Evolutionary conservation across 1,284 basidiomycete species (phyloP), one percentile per base, ranked within the genome.

Genomic region (Rhodotorula sp.): DNA sequence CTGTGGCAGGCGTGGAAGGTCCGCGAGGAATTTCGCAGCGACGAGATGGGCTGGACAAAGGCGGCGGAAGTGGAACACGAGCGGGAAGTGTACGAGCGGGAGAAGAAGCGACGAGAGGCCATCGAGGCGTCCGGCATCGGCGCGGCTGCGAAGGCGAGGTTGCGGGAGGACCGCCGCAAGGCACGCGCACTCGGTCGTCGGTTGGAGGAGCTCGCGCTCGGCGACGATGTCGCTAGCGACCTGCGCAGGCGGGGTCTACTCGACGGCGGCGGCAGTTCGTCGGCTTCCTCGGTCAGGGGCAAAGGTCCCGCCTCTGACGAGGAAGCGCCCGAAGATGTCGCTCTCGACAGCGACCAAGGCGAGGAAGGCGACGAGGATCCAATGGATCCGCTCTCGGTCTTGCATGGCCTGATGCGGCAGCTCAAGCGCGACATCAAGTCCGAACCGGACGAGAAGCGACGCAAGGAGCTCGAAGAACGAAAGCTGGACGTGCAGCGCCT

Each of bases 1-100:
- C 82, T 98, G 48, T 89, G 89, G 84, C 96, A 99, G 83, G 93
- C 94, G 85, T 98, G 93, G 91, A 85, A 90, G 79, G 90, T 93
- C 6, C 85, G 96, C 66, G 95, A 98, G 80, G 95, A 98, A 78
- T 96, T 91, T 78, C 91, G 96, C 84, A 89, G 89, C 5, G 88
- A 90, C 64, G 96, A 99, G 83, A 92, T 93, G 77, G 96, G 95
- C 18, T 82, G 97, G 71, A 90, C 92, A 75, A 83, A 87, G 81
- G 84, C 93, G 85, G 77, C 69, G 71, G 74, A 44, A 71, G 77
- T 69, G 48, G 70, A 74, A 60, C 49, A 61, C 42, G 64, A 59
- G 62, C 30, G 33, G 67, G 69, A 62, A 33, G 69, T 54, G 45
- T 67, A 72, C 37, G 66, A 72, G 60, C 68, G 33, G 78, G 79